Evolutionary conservation across 495 filamentous ascomycete genomes (phyloP).

Genomic region (Penicillium soppii): DNA sequence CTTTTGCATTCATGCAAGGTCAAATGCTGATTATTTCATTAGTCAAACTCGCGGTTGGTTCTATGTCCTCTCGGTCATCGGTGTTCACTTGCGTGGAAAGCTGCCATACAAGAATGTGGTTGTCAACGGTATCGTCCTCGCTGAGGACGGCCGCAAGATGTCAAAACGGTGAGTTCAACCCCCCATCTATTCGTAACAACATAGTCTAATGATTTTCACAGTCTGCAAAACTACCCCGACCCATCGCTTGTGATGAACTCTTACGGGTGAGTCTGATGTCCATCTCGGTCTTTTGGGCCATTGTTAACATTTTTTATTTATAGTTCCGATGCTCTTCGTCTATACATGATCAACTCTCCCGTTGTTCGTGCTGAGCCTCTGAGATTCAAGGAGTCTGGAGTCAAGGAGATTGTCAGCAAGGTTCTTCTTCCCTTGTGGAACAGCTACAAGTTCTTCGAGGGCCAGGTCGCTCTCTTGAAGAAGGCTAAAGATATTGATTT

Average conservation of each 20-base stretch:
- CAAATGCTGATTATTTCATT: background rate
- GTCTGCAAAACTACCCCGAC: constrained; percentile 96
- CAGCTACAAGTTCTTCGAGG: constrained; percentile 95
- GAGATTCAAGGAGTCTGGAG: constrained; percentile 87
- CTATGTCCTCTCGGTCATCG: constrained; percentile 88
- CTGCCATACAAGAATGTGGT: constrained; percentile 96
- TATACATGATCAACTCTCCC: constrained; percentile 97
- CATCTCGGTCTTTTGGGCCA: background rate
- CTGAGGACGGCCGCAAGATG: constrained; percentile 98
- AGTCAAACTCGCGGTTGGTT: constrained; percentile 93
- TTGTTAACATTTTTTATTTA: background rate
- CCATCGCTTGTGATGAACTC: constrained; percentile 78
- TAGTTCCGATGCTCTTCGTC: constrained; percentile 79
- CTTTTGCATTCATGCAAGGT: too few relatives aligned
- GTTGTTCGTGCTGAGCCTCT: constrained; percentile 92
- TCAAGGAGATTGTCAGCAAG: constrained; percentile 94
- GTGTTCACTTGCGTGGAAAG: constrained; percentile 84
- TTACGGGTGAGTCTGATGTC: constrained; percentile 57
- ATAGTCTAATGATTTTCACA: background rate
- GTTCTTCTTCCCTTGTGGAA: constrained; percentile 96
- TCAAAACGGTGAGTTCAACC: constrained; percentile 61
- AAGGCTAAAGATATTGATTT: constrained; percentile 81
- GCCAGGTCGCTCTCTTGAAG: constrained; percentile 89
- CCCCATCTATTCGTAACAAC: background rate
- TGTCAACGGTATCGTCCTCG: constrained; percentile 94